phyloP scores from a whole-genome alignment of 1,139 yeast species.

The Suhomyces coccinellae region DNA sequence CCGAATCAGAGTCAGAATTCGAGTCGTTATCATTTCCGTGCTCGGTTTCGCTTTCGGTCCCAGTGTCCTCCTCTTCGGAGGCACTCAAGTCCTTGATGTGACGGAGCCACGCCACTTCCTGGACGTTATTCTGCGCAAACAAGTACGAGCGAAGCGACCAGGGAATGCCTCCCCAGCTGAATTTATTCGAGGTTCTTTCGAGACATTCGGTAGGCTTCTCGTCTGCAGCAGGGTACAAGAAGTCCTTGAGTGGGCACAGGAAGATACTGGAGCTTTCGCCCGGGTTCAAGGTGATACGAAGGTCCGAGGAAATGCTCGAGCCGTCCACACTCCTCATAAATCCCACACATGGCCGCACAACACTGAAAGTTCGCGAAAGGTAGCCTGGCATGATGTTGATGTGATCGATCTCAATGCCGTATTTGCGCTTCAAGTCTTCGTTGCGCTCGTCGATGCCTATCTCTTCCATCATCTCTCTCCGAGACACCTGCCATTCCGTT shows the following conservation, averaged over 20 bases:
- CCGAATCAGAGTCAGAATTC: slow-evolving; percentile 34
- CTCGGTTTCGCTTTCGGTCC: no score
- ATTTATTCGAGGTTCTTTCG: slow-evolving; percentile 39
- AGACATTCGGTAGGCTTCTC: slow-evolving; percentile 41
- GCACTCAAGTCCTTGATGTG: slow-evolving; percentile 57
- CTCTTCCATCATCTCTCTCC: slow-evolving; percentile 85
- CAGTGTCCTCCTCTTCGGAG: slow-evolving; percentile 37
- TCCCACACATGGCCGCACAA: slow-evolving; percentile 82
- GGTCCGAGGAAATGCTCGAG: slow-evolving; percentile 17
- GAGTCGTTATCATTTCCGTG: no score
- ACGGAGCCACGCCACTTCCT: slow-evolving; percentile 65
- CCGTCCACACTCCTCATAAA: slow-evolving; percentile 36
- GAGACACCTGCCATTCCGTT: slow-evolving; percentile 67
- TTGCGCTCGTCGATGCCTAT: slow-evolving; percentile 67
- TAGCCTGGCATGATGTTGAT: slow-evolving; percentile 69
- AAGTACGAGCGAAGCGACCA: slow-evolving; percentile 64
- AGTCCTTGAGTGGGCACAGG: slow-evolving; percentile 66
- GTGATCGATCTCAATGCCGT: slow-evolving; percentile 57
- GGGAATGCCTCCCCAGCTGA: slow-evolving; percentile 70
- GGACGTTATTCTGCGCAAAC: slow-evolving; percentile 54
- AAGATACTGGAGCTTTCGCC: slow-evolving; percentile 72
- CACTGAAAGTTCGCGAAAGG: slow-evolving; percentile 74
- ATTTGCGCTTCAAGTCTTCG: slow-evolving; percentile 39
- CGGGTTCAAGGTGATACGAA: slow-evolving; percentile 52
- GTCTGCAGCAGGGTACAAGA: slow-evolving; percentile 43